A percentile compares a stretch with the other conserved stretches of the same genome.
Conservation (phyloP, 495 filamentous ascomycete genomes). For the Aspergillus haitiensis region DNA sequence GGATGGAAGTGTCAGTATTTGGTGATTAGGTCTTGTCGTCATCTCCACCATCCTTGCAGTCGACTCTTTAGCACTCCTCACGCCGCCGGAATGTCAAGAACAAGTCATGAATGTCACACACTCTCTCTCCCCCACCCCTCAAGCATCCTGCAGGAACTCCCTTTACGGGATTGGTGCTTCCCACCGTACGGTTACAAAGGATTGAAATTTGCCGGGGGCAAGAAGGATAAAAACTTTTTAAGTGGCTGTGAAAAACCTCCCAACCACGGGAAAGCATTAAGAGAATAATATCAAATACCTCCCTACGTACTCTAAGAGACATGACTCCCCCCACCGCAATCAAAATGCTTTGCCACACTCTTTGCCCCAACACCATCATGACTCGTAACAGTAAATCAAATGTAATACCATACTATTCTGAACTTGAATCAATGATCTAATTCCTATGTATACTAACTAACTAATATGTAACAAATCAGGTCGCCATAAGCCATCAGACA, state of each 20-base stretch:
- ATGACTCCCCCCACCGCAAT: too few species aligned
- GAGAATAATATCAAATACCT: too few species aligned
- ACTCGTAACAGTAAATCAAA: not conserved
- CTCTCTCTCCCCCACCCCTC: not conserved
- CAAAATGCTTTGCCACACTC: too few species aligned
- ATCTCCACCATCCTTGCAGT: not conserved
- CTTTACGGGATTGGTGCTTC: not conserved
- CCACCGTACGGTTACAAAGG: not conserved
- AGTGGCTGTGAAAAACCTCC: not conserved
- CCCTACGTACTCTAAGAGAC: too few species aligned
- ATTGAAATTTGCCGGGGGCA: not conserved
- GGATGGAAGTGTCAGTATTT: not conserved
- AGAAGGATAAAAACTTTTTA: not conserved
- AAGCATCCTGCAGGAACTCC: not conserved
- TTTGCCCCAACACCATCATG: too few species aligned
- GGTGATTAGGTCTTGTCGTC: not conserved
- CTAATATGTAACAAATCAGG: conserved; percentile 10
- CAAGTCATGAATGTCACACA: not conserved
- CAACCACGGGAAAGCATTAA: not conserved
- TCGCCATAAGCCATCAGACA: conserved; percentile 14
- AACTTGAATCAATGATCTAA: conserved; percentile 9
- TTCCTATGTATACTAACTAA: not conserved
- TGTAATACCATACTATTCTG: conserved; percentile 3
- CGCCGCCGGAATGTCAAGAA: not conserved
- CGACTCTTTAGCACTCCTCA: not conserved